These are phyloP conservation scores for Colletotrichum endophyticum DNA, from an alignment of 2,329 filamentous ascomycete genomes.

Conservation along the genomic window DNA sequence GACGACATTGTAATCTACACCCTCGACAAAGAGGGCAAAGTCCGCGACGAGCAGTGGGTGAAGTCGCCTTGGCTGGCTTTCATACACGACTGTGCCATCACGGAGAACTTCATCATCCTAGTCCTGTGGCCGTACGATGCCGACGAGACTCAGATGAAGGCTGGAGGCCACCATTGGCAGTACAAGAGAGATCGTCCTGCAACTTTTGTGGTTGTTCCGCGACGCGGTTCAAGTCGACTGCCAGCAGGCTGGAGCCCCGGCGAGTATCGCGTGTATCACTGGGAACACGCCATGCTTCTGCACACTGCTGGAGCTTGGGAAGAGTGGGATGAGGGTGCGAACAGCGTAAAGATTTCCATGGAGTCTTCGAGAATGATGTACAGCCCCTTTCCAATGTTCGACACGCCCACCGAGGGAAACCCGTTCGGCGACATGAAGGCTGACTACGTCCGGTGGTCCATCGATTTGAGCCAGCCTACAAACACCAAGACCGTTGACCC, in stretches of 20 bases:
- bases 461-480: constrained; percentile 36
- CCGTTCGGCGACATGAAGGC: constrained; percentile 34
- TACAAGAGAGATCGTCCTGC: constrained; percentile 27
- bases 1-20: constrained; percentile 37
- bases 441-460: constrained; percentile 43
- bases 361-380: background rate
- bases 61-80: constrained; percentile 50
- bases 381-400: constrained; percentile 22
- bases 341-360: background rate
- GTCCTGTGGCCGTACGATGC: background rate
- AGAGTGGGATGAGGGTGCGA: background rate
- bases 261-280: constrained; percentile 21
- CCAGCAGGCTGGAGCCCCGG: constrained; percentile 26
- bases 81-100: constrained; percentile 42
- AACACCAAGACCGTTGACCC: constrained; percentile 30
- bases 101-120: background rate
- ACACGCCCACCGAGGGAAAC: constrained; percentile 9
- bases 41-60: constrained; percentile 52
- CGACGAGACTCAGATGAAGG: constrained; percentile 27
- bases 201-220: background rate
- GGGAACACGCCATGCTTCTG: background rate
- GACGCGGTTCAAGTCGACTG: background rate
- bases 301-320: background rate
- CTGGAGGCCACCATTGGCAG: constrained; percentile 42
- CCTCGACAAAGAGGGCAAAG: constrained; percentile 35